Conservation (phyloP, 164 flowering plant genomes). For the Tinospora cordifolia region DNA sequence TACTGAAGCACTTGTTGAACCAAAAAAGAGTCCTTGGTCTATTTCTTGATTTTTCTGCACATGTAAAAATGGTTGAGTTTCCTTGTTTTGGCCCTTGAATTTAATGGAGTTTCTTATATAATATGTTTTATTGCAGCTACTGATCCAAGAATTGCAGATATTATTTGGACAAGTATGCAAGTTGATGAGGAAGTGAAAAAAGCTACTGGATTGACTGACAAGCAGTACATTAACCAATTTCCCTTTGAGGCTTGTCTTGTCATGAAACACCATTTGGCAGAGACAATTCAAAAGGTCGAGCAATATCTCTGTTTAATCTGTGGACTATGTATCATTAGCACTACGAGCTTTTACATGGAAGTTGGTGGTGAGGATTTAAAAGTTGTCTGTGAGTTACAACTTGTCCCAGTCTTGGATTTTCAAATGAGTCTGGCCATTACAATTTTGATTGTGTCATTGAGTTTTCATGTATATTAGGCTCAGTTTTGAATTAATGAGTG, state of each 20-base stretch:
- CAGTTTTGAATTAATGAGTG: too few species aligned
- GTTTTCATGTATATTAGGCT: too few species aligned
- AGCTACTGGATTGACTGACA: constrained; percentile 61
- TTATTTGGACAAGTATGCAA: constrained; percentile 86
- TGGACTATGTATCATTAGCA: not conserved
- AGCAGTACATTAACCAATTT: constrained; percentile 83
- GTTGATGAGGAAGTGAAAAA: constrained; percentile 79
- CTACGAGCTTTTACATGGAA: not conserved
- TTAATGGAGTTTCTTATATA: not conserved
- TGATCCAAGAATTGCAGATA: constrained; percentile 83
- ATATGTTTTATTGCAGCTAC: constrained; percentile 42
- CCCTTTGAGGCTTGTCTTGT: constrained; percentile 97
- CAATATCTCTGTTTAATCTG: not conserved
- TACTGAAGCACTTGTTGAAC: not conserved
- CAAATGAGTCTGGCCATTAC: too few species aligned
- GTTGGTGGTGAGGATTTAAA: not conserved
- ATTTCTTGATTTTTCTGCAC: not conserved
- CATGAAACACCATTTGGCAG: constrained; percentile 98
- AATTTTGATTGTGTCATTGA: too few species aligned
- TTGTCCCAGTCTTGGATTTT: not conserved
- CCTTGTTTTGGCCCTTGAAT: not conserved
- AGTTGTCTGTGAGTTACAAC: not conserved
- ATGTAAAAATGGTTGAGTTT: not conserved
- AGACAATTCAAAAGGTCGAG: constrained; percentile 76
- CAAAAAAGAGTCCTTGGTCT: too few species aligned